These are phyloP conservation scores for Danielia reshetovae DNA, from an alignment of 805 yeast genomes.

Conservation along the genomic window DNA sequence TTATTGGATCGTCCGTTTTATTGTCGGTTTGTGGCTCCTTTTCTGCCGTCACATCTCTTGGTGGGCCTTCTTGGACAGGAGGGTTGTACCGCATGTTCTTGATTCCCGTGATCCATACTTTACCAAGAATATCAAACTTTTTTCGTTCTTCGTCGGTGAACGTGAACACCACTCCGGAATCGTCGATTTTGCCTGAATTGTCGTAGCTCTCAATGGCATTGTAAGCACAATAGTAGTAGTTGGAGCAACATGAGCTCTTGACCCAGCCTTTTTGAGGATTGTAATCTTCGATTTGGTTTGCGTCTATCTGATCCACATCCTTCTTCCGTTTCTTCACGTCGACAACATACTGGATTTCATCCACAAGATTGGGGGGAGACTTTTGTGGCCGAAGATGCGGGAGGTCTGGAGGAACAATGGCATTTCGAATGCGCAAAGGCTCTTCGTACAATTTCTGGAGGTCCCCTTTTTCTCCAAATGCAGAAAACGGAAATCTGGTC, in stretches of 20 bases:
- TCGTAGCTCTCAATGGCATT: conserved; percentile 22
- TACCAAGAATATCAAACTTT: conserved; percentile 29
- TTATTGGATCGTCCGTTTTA: not conserved
- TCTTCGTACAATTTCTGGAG: conserved; percentile 18
- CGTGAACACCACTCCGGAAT: conserved; percentile 22
- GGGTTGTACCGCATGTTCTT: not conserved
- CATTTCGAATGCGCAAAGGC: conserved; percentile 33
- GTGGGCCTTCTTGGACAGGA: no score
- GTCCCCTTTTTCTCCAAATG: conserved; percentile 11
- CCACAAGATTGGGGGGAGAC: conserved; percentile 16
- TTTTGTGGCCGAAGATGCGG: conserved; percentile 26
- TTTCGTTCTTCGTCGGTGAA: conserved; percentile 15
- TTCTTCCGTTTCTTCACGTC: conserved; percentile 21
- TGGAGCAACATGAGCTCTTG: conserved; percentile 29
- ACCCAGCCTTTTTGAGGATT: conserved; percentile 44
- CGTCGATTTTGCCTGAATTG: conserved; percentile 11
- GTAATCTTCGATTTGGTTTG: conserved; percentile 18
- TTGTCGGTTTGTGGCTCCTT: not conserved
- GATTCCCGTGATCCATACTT: conserved; percentile 27
- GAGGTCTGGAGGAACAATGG: conserved; percentile 37
- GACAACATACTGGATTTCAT: conserved; percentile 15
- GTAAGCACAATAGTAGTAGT: conserved; percentile 40
- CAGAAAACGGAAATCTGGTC: conserved; percentile 25
- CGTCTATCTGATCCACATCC: conserved; percentile 31
- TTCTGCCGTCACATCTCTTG: no score